A percentile compares a stretch with the other conserved stretches of the same genome.
These are phyloP conservation scores for Apiotrichum domesticum DNA, from an alignment of 1,284 basidiomycete species.

Conservation along the genomic window DNA sequence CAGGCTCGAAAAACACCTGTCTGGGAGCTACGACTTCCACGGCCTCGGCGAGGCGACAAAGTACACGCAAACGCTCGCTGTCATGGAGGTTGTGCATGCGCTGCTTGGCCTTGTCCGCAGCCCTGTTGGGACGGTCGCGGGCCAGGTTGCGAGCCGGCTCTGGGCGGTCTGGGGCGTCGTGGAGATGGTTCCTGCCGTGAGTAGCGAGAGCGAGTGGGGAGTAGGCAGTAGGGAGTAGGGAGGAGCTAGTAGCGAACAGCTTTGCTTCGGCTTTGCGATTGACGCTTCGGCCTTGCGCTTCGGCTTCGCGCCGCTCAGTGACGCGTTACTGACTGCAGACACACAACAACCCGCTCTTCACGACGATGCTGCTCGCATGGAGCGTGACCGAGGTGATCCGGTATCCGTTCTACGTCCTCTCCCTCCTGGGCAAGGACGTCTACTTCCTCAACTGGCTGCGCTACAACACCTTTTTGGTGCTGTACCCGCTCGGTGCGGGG, in stretches of 20 bases:
- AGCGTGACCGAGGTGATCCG: constrained; percentile 84
- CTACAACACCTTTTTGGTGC: constrained; percentile 86
- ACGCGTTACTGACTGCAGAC: constrained; percentile 49
- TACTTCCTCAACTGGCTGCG: constrained; percentile 48
- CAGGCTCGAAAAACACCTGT: constrained; percentile 52
- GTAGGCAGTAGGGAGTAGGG: no score
- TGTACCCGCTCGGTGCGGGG: constrained; percentile 86
- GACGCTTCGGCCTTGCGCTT: not conserved
- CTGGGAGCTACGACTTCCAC: constrained; percentile 43
- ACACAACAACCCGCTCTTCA: constrained; percentile 70
- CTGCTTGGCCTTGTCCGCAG: constrained; percentile 76
- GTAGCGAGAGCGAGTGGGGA: constrained; percentile 26
- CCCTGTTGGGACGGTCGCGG: constrained; percentile 69
- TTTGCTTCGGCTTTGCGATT: not conserved
- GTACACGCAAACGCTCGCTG: constrained; percentile 72
- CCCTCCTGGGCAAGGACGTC: constrained; percentile 54
- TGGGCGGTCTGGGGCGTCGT: constrained; percentile 82
- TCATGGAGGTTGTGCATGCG: constrained; percentile 77
- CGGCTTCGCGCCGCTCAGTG: not conserved
- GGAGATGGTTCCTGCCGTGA: constrained; percentile 52
- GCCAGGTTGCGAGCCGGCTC: constrained; percentile 82
- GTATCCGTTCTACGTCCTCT: constrained; percentile 80
- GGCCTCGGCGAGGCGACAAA: constrained; percentile 60
- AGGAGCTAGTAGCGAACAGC: not conserved
- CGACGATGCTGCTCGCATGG: constrained; percentile 92